Evolutionary conservation across 1,139 yeast genomes (phyloP).

Genomic region (Pichia sp.): DNA sequence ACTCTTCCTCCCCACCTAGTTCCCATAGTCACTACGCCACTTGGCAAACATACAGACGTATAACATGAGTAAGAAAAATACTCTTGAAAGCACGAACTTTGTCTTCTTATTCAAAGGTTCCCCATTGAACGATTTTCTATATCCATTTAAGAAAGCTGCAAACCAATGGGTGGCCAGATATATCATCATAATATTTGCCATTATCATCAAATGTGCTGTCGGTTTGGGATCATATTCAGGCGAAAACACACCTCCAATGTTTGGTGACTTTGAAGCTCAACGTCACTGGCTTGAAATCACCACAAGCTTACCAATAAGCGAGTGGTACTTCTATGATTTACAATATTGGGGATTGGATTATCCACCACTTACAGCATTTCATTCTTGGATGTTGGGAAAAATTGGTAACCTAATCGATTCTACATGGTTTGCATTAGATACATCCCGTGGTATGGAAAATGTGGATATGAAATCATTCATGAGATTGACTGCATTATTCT

Average conservation of each 20-base stretch:
- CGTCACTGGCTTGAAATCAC: slow-evolving; percentile 98
- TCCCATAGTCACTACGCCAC: no score
- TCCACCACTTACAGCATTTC: slow-evolving; percentile 96
- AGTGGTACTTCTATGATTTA: slow-evolving; percentile 90
- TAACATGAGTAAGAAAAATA: no score
- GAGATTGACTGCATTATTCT: slow-evolving; percentile 74
- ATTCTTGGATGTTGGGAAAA: slow-evolving; percentile 77
- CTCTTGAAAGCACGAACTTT: slow-evolving; percentile 15
- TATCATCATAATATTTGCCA: slow-evolving; percentile 69
- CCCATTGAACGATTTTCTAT: slow-evolving; percentile 57
- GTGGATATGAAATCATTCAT: slow-evolving; percentile 71
- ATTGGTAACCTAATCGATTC: slow-evolving; percentile 64
- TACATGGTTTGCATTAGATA: slow-evolving; percentile 71
- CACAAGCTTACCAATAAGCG: slow-evolving; percentile 60
- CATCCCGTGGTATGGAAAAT: slow-evolving; percentile 74
- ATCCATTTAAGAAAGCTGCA: slow-evolving; percentile 65
- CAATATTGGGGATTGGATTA: slow-evolving; percentile 97
- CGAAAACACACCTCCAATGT: slow-evolving; percentile 63
- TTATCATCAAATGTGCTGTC: slow-evolving; percentile 78
- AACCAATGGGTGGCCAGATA: slow-evolving; percentile 91
- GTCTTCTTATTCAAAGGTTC: slow-evolving; percentile 37
- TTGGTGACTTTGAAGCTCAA: slow-evolving; percentile 97
- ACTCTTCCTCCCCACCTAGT: no score
- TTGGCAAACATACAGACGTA: no score
- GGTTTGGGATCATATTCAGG: slow-evolving; percentile 93